Evolutionary conservation across 2,329 filamentous ascomycete species (phyloP).

Genomic region (Pseudogymnoascus sp.): DNA sequence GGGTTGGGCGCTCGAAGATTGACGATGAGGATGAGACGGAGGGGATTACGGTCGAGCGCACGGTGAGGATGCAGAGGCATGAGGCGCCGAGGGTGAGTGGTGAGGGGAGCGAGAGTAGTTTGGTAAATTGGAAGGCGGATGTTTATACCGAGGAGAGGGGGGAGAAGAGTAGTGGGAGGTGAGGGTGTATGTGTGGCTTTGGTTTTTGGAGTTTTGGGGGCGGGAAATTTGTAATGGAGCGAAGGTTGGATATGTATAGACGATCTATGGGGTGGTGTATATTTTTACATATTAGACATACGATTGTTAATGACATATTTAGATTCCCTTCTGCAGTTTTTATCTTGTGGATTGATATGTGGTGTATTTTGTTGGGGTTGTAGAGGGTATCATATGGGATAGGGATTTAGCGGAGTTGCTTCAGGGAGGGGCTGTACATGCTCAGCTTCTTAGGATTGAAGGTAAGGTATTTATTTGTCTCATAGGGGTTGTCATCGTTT

Average conservation of each 20-base stretch:
- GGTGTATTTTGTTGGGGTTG: background rate
- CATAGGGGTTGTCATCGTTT: background rate
- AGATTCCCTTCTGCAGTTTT: background rate
- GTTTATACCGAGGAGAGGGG: slow-evolving; percentile 24
- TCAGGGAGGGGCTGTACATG: background rate
- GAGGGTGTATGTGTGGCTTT: background rate
- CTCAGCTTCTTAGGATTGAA: background rate
- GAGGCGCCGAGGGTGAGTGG: slow-evolving; percentile 17
- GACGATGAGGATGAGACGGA: background rate
- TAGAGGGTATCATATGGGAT: background rate
- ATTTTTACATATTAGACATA: background rate
- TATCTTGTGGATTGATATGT: background rate
- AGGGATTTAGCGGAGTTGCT: too few species aligned
- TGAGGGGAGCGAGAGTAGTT: slow-evolving; percentile 8
- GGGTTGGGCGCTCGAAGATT: background rate
- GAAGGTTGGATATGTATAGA: background rate
- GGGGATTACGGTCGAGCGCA: background rate
- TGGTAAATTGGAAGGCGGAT: slow-evolving; percentile 10
- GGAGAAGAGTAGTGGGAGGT: slow-evolving; percentile 24
- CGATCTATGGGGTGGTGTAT: background rate
- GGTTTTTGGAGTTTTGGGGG: background rate
- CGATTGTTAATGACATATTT: background rate
- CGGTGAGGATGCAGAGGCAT: background rate
- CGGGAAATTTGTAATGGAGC: background rate
- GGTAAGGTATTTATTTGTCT: background rate